Conservation (phyloP, 2,329 filamentous ascomycete genomes). For the Aspergillus pseudoglaucus region DNA sequence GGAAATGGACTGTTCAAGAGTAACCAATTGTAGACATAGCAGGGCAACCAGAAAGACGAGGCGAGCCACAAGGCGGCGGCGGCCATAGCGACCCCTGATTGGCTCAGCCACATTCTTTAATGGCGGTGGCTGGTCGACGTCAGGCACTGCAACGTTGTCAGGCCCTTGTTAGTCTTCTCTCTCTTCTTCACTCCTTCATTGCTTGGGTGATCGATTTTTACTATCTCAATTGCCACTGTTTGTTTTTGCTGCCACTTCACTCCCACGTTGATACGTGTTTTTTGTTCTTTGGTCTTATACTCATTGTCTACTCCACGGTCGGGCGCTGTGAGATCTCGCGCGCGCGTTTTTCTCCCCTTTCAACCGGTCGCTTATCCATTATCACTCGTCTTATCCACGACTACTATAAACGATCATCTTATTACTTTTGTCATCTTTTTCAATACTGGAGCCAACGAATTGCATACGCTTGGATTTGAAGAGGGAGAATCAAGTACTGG, state of each 20-base stretch:
- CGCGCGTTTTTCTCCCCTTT: slow-evolving; percentile 2
- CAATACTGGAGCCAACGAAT: neutral
- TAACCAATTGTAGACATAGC: neutral
- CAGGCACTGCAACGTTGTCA: neutral
- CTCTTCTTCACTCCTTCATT: neutral
- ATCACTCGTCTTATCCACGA: neutral
- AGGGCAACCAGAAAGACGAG: neutral
- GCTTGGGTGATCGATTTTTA: neutral
- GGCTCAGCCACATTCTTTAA: slow-evolving; percentile 4
- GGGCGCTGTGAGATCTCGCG: neutral
- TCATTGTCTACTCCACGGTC: neutral
- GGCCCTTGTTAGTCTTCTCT: neutral
- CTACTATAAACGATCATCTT: neutral
- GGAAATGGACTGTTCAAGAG: too few relatives aligned
- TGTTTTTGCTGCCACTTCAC: too few relatives aligned
- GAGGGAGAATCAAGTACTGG: neutral
- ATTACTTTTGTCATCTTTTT: neutral
- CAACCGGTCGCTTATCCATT: neutral
- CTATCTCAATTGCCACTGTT: neutral
- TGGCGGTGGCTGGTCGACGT: slow-evolving; percentile 10
- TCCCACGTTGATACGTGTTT: neutral
- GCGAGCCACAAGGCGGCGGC: neutral
- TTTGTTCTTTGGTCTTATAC: neutral
- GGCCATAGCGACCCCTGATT: neutral
- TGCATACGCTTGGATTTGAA: neutral